These are phyloP conservation scores for Eutrema japonicum DNA, from an alignment of 345 rosid species.

Conservation along the genomic window DNA sequence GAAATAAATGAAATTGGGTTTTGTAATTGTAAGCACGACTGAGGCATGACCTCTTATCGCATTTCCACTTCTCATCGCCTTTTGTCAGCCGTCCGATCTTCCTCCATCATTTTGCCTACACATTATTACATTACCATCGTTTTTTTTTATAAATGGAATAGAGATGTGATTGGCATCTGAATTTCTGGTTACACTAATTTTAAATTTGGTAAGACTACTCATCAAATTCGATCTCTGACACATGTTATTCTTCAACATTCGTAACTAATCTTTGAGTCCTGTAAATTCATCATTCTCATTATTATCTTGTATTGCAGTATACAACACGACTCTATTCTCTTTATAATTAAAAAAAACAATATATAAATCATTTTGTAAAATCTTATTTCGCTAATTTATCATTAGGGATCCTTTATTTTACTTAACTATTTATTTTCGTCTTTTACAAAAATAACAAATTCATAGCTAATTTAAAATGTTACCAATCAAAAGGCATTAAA, in stretches of 20 bases:
- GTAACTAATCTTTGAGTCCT: constrained; percentile 21
- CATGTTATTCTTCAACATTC: constrained; percentile 12
- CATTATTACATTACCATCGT: constrained; percentile 31
- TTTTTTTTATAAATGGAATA: not conserved
- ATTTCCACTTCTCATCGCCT: constrained; percentile 13
- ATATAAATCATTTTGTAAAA: not conserved
- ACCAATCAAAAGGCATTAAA: not conserved
- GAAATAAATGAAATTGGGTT: constrained; percentile 4
- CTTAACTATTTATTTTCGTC: not conserved
- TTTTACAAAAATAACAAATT: no score
- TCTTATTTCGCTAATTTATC: not conserved
- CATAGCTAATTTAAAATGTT: not conserved
- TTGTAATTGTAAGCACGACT: constrained; percentile 39
- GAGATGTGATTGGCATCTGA: constrained; percentile 44
- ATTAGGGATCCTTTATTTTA: not conserved
- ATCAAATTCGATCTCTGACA: constrained; percentile 17
- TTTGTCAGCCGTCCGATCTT: constrained; percentile 36
- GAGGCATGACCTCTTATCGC: constrained; percentile 26
- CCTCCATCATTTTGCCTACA: constrained; percentile 29
- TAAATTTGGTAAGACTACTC: constrained; percentile 39
- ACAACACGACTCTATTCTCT: not conserved
- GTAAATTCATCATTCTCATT: constrained; percentile 8
- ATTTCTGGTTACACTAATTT: constrained; percentile 36
- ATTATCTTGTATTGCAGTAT: not conserved
- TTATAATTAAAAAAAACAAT: not conserved